Percentiles rank a stretch among this genome's conserved stretches.
These are phyloP conservation scores for Xylaria telfairii DNA, from an alignment of 495 filamentous ascomycete species.

Conservation along the genomic window DNA sequence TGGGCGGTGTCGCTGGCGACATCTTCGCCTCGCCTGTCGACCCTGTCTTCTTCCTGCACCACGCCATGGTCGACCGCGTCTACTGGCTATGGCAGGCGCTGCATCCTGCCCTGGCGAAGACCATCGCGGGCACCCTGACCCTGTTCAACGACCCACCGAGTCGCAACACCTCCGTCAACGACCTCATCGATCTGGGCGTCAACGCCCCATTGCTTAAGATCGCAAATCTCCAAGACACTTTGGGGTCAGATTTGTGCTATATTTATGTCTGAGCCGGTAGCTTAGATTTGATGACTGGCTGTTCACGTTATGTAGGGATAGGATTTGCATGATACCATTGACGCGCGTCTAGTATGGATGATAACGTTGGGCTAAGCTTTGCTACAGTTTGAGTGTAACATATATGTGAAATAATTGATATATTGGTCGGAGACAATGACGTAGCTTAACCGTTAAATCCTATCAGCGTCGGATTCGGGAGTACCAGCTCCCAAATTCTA, in stretches of 20 bases:
- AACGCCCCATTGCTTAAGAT: constrained; percentile 50
- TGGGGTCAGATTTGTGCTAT: constrained; percentile 56
- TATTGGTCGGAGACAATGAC: not conserved
- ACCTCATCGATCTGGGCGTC: constrained; percentile 47
- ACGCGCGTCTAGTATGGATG: not conserved
- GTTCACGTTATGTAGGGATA: not conserved
- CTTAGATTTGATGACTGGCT: not conserved
- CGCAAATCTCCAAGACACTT: constrained; percentile 50
- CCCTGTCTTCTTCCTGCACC: constrained; percentile 73
- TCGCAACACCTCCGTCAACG: constrained; percentile 47
- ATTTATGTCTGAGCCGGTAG: constrained; percentile 47
- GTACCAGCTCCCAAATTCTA: too few species aligned
- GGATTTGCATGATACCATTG: constrained; percentile 6
- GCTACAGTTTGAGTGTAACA: not conserved
- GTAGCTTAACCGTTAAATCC: not conserved
- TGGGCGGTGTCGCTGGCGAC: constrained; percentile 68
- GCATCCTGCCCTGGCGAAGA: constrained; percentile 49
- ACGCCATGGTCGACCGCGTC: constrained; percentile 68
- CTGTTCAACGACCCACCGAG: constrained; percentile 57
- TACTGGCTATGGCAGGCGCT: constrained; percentile 76
- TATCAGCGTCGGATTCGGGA: too few species aligned
- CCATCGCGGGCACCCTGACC: constrained; percentile 61
- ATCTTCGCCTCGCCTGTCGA: constrained; percentile 66
- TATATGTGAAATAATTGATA: too few species aligned
- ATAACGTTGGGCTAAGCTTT: not conserved